phyloP scores from a whole-genome alignment of 208 protist species.

The Angomonas ambiguus region DNA sequence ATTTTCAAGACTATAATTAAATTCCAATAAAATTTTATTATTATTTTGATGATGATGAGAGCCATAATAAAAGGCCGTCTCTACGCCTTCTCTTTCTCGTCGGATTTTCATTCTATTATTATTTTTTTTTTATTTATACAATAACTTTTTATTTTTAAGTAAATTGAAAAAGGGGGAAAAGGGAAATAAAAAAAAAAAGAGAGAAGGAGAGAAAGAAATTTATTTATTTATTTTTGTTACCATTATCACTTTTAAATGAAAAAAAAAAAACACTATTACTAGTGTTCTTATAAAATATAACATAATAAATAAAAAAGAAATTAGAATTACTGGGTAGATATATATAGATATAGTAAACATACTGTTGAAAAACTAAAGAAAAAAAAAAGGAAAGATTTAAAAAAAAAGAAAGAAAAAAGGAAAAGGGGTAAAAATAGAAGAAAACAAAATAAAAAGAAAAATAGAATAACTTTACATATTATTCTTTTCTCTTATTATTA shows the following conservation, averaged over 20 bases:
- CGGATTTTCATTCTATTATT: neutral
- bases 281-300: neutral
- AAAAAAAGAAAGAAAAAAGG: conserved; percentile 13
- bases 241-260: neutral
- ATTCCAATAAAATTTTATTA: too few relatives aligned
- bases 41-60: too few relatives aligned
- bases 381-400: conserved; percentile 7
- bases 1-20: too few relatives aligned
- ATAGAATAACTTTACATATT: too few relatives aligned
- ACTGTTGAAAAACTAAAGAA: conserved; percentile 7
- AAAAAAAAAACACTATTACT: conserved; percentile 1
- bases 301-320: neutral
- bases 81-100: neutral
- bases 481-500: too few relatives aligned
- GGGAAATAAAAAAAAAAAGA: conserved; percentile 1
- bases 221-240: conserved; percentile 1
- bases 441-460: conserved; percentile 20
- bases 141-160: too few relatives aligned
- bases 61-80: neutral
- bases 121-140: neutral
- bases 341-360: neutral
- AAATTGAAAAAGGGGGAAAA: neutral
- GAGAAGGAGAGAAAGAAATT: neutral
- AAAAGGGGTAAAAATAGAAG: conserved; percentile 10
- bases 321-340: conserved; percentile 1